Evolutionary conservation across 257 asterid species (phyloP), one percentile per base, ranked within the genome.

Genomic region (Buddleja alternifolia): DNA sequence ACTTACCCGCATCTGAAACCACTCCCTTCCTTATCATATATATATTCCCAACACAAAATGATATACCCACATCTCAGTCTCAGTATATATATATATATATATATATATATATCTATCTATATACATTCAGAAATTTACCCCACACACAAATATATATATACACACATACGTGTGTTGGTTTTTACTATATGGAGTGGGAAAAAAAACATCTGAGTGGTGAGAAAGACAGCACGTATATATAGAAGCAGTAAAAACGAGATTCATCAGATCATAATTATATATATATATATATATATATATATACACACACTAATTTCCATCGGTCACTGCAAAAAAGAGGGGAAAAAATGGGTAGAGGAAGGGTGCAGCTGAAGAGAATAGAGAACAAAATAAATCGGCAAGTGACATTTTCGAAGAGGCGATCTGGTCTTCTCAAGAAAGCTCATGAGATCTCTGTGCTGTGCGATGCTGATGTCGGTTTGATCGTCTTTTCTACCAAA

Each of bases 361-460:
- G 89, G 11, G 97, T 88, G 39, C 86, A 91, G 55, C 75, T 91
- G 84, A 91, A 81, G 89, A 83, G 95, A 69, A 88, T 91, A 37
- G 96, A 91, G 75, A 91, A 91, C 84, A 91, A 86, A 68, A 88
- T 91, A 5, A 88, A 88, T 68, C 69, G 97, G 54, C 97, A 91
- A 60, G 97, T 91, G 10, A 91, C 97, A 0, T 91, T 91, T 62
- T 91, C 97, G 0, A 91, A 91, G 57, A 60, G 96, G 63, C 70
- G 97, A 58, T 80, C 87, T 11, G 97, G 97, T 15, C 78, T 91
- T 39, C 74, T 86, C 3, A 91, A 91, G 79, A 91, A 91, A 76
- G 97, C 97, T 23, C 81, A 85, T 17, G 97, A 91, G 84, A 90
- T 90, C 76, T 90, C 97, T 8, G 87, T 90, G 8, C 93, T 90